Evolutionary conservation across 495 filamentous ascomycete genomes (phyloP), one percentile per base, ranked within the genome.

Genomic region (Daldinia grandis): DNA sequence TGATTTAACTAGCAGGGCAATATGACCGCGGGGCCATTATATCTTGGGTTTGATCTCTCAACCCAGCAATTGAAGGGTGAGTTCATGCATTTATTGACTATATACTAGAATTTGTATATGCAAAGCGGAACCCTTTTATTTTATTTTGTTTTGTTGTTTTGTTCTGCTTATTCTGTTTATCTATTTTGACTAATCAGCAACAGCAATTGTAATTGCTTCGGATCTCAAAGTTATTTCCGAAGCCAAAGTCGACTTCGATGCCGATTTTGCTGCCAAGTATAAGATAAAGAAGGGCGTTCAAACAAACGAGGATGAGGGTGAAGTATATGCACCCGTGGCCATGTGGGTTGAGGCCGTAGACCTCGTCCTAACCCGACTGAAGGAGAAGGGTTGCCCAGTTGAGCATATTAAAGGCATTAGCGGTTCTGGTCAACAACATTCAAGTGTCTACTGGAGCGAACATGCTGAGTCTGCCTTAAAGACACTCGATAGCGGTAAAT

Each of bases 321-420:
- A 97, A 80, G 93, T 99, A 15, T 96, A 90, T 79, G 93, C 95
- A 21, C 95, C 95, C 24, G 91, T 97, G 42, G 92, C 93, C 40
- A 87, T 98, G 87, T 99, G 93, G 92, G 85, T 99, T 42, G 94
- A 98, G 79, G 93, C 94, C 3, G 78, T 98, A 47, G 94, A 98
- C 76, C 84, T 93, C 3, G 92, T 97, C 4, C 84, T 98, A 24
- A 78, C 86, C 10, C 88, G 88, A 21, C 83, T 99, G 65, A 84
- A 89, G 73, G 84, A 89, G 49, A 85, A 88, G 63, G 90, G 91
- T 0, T 86, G 94, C 38, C 93, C 96, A 65, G 92, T 97, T 71
- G 76, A 82, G 59, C 87, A 88, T 24, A 89, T 99, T 27, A 87
- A 85, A 70, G 95, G 94, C 21, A 86, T 99, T 70, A 94, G 91